Percentiles rank a stretch among this genome's conserved stretches.
Conservation (phyloP, 2,329 filamentous ascomycete species). For the Davidsoniella australis region DNA sequence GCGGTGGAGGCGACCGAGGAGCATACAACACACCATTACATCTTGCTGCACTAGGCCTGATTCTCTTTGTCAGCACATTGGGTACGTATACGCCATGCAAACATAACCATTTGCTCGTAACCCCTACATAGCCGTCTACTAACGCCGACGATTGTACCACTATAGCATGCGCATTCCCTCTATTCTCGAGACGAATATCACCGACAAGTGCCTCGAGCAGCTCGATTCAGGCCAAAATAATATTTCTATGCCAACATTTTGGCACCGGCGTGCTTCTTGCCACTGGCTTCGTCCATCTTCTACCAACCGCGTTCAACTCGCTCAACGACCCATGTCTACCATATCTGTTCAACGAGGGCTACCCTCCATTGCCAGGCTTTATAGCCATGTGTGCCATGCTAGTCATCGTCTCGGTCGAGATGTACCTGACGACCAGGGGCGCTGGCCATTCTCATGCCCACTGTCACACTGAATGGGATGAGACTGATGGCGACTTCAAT, state of each 20-base stretch:
- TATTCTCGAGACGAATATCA: slow-evolving; percentile 39
- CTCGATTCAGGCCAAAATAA: slow-evolving; percentile 32
- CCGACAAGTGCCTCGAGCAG: slow-evolving; percentile 1
- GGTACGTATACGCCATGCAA: slow-evolving; percentile 24
- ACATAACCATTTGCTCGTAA: not conserved
- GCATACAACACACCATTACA: slow-evolving; percentile 51
- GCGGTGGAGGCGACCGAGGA: slow-evolving; percentile 32
- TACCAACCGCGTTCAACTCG: slow-evolving; percentile 50
- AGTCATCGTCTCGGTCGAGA: slow-evolving; percentile 70
- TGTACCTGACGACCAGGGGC: slow-evolving; percentile 62
- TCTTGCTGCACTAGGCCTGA: slow-evolving; percentile 49
- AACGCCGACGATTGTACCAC: not conserved
- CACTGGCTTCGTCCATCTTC: slow-evolving; percentile 66
- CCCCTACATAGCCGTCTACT: not conserved
- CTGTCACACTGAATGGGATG: slow-evolving; percentile 29
- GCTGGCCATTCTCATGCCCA: slow-evolving; percentile 45
- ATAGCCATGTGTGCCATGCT: slow-evolving; percentile 72
- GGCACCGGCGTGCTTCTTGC: slow-evolving; percentile 75
- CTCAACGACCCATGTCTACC: slow-evolving; percentile 57
- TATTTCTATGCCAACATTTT: slow-evolving; percentile 56
- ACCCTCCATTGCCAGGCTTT: slow-evolving; percentile 62
- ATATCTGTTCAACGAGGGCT: slow-evolving; percentile 61
- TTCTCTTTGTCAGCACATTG: slow-evolving; percentile 42
- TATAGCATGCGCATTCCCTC: slow-evolving; percentile 47
- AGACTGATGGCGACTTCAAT: slow-evolving; percentile 21